These are phyloP conservation scores for Acorus gramineus DNA, from an alignment of 106 monocot species.

Conservation along the genomic window DNA sequence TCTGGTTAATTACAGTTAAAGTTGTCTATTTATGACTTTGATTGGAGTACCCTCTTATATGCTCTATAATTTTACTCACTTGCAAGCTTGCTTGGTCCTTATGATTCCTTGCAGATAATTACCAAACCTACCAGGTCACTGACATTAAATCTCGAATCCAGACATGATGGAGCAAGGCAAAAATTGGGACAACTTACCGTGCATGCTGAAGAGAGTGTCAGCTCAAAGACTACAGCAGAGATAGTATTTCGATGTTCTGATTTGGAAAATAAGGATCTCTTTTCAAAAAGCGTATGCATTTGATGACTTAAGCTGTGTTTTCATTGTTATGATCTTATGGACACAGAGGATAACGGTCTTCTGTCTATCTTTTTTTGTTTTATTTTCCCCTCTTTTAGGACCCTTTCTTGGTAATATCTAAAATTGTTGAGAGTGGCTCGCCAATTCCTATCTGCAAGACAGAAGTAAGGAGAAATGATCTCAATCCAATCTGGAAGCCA, in stretches of 20 bases:
- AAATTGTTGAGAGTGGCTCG: slow-evolving; percentile 52
- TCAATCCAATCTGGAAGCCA: slow-evolving; percentile 82
- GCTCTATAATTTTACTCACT: neutral
- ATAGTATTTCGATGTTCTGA: slow-evolving; percentile 65
- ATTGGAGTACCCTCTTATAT: neutral
- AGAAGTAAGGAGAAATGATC: slow-evolving; percentile 90
- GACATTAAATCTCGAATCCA: slow-evolving; percentile 47
- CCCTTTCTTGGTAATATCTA: slow-evolving; percentile 84
- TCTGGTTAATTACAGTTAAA: neutral
- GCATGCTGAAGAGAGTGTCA: slow-evolving; percentile 57
- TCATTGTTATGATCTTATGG: neutral
- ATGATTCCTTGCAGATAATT: slow-evolving; percentile 41
- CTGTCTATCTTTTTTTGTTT: slow-evolving; percentile 1
- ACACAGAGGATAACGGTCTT: neutral
- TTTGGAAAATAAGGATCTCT: slow-evolving; percentile 84
- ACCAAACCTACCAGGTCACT: slow-evolving; percentile 40
- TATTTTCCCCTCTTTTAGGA: slow-evolving; percentile 38
- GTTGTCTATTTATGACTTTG: neutral
- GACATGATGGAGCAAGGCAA: slow-evolving; percentile 21
- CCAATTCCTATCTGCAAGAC: slow-evolving; percentile 82
- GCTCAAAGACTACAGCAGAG: slow-evolving; percentile 57
- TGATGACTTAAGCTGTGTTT: neutral
- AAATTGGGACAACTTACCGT: slow-evolving; percentile 56
- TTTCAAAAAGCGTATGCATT: slow-evolving; percentile 85
- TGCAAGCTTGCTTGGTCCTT: neutral